Conservation (phyloP, 306 rosid species). For the Cotoneaster glaucophyllus region DNA sequence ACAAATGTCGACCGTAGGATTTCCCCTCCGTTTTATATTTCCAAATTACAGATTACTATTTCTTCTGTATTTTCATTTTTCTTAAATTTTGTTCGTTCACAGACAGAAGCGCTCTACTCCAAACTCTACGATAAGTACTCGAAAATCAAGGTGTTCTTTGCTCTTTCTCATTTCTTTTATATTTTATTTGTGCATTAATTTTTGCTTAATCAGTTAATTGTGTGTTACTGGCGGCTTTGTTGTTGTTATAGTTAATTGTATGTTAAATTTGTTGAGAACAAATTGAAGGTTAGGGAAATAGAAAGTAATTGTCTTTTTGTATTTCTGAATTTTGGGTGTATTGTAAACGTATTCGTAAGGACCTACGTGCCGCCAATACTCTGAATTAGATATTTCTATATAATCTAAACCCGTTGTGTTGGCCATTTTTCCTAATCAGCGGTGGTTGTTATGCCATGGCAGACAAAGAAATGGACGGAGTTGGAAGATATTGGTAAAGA, state of each 20-base stretch:
- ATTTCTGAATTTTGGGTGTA: neutral
- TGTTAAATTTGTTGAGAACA: neutral
- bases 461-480: constrained; percentile 53
- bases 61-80: neutral
- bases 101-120: constrained; percentile 68
- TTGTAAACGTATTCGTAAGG: neutral
- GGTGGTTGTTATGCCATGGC: constrained; percentile 11
- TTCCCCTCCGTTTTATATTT: neutral
- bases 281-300: neutral
- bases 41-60: neutral
- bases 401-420: neutral
- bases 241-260: neutral
- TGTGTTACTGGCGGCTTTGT: too few relatives aligned
- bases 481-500: constrained; percentile 46
- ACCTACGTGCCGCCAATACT: neutral
- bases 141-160: constrained; percentile 53
- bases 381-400: neutral
- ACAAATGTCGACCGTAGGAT: neutral
- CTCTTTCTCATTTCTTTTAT: neutral
- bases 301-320: neutral
- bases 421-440: neutral
- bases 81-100: neutral
- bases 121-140: constrained; percentile 76
- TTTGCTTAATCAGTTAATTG: neutral
- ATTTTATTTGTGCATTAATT: neutral